Evolutionary conservation across 345 rosid species (phyloP), one percentile per base, ranked within the genome.

Genomic region (Eucalyptus polybractea): DNA sequence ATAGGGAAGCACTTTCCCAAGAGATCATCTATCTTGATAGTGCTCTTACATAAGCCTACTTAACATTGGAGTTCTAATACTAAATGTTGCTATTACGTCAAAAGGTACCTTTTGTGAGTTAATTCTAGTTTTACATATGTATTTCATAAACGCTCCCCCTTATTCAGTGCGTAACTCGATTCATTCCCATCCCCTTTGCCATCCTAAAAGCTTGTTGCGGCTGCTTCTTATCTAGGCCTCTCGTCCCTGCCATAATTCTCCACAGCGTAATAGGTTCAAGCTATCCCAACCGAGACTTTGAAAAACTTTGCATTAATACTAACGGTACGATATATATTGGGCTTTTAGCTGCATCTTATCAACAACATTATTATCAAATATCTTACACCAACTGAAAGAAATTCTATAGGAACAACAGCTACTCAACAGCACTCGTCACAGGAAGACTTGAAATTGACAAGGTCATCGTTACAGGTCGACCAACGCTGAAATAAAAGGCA

Each of bases 111-210:
- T 25, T 58, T 25, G 6, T 58, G 65, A 58, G 6, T 58, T 58
- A 58, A 58, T 58, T 58, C 13, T 25, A 58, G 0, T 58, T 58
- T 58, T 25, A 25, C 65, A 58, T 58, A 25, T 25, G n/a, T 58
- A 24, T 58, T 56, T 58, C n/a, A 58, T 5, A 25, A 58, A 25
- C 0, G 1, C 29, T 24, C 29, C 27, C 65, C 29, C 13, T 24
- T 58, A 11, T 58, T 58, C 3, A 9, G 13, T 58, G n/a, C 1
- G 3, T 11, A 58, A 58, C 1, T 25, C 0, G 2, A 6, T 58
- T 58, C 29, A 58, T 58, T 58, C 65, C 0, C 6, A 1, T 7
- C 13, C 29, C 29, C 6, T 58, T 24, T 58, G 1, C n/a, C n/a
- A 58, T 25, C 6, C 13, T 25, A 58, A 58, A 58, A 25, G 65